Evolutionary conservation across 148 eudicot genomes (phyloP), one percentile per base, ranked within the genome.

Genomic region (Persicaria maculosa): DNA sequence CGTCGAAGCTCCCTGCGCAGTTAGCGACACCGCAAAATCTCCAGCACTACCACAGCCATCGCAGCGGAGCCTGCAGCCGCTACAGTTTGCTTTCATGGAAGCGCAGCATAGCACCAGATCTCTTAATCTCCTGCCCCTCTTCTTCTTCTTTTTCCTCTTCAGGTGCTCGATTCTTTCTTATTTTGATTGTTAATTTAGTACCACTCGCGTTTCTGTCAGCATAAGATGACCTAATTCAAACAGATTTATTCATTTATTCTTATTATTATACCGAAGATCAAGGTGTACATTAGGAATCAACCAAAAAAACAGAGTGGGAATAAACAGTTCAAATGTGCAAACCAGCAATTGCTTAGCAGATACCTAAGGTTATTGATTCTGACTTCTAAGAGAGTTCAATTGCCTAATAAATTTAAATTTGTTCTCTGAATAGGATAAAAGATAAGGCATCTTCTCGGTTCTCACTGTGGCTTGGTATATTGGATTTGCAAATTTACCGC

Each of bases 1-100:
- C 90, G 78, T 81, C 83, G 72, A 85, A 81, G 44, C 77, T 87
- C 47, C 87, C 89, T 14, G 77, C 89, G n/a, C 89, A 81, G 74
- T 53, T 84, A 3, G 81, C 85, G 16, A 72, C 88, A 15, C 80
- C 85, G 55, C 78, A 79, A 47, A 77, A 82, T 50, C 81, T 80
- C 80, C 83, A 73, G 58, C 80, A 58, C 44, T 81, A 53, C 31
- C 74, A 45, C 8, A 64, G 71, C 50, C 75, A 44, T 47, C 82
- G 72, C 5, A 36, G 40, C 45, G 59, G 44, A 12, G 50, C 57
- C n/a, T 73, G 58, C 79, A 25, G 81, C 65, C 67, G 62, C 55
- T 80, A 71, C 48, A 74, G 50, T 64, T 72, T 77, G 1, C 71
- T 86, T 22, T 84, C 97, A 15, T 86, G 87, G 86, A 87, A 83